Conservation (phyloP, 2,329 filamentous ascomycete species). For the Parafenestella ontariensis region DNA sequence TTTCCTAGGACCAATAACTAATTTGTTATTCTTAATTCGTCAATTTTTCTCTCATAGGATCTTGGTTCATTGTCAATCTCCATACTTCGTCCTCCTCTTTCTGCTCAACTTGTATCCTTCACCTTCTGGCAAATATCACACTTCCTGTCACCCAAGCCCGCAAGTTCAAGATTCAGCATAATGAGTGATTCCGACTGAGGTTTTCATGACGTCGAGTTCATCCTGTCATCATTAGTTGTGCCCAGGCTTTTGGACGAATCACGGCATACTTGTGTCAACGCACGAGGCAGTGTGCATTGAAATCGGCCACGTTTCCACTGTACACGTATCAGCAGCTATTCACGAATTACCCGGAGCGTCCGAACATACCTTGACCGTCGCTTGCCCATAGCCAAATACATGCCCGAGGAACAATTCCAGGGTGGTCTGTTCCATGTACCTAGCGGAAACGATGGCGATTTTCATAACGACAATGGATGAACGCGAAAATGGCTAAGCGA, state of each 20-base stretch:
- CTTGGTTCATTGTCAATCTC: no score
- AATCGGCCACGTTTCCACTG: constrained; percentile 16
- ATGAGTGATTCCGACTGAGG: constrained; percentile 7
- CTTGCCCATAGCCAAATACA: constrained; percentile 9
- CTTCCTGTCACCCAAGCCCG: background rate
- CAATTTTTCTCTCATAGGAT: no score
- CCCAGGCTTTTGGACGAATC: background rate
- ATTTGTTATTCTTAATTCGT: background rate
- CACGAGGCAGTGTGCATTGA: constrained; percentile 16
- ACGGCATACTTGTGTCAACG: constrained; percentile 4
- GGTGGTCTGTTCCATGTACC: constrained; percentile 12
- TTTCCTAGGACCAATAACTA: background rate
- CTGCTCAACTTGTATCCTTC: background rate
- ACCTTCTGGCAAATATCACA: background rate
- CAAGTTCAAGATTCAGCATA: constrained; percentile 2
- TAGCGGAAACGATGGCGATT: constrained; percentile 10
- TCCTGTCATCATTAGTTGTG: background rate
- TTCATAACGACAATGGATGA: background rate
- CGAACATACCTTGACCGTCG: constrained; percentile 6
- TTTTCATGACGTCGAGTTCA: constrained; percentile 6
- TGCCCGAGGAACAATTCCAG: constrained; percentile 8
- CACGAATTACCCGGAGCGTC: background rate
- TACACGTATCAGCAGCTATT: background rate
- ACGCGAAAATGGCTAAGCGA: background rate
- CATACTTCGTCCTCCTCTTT: background rate